Conservation (phyloP, 306 rosid genomes). For the Psophocarpus tetragonolobus region DNA sequence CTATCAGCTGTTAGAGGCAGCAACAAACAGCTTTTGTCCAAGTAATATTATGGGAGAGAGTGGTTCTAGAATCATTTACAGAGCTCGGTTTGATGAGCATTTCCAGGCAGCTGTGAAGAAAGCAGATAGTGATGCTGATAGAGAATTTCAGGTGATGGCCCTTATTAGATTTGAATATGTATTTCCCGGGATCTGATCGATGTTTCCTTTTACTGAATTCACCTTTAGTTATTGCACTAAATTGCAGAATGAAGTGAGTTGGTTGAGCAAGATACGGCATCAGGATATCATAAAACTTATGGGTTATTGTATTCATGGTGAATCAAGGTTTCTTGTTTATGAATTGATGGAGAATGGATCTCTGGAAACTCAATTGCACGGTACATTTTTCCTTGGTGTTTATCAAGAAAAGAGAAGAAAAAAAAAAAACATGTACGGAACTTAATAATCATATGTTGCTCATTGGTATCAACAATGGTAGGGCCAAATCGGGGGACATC, state of each 20-base stretch:
- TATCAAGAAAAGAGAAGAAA: background rate
- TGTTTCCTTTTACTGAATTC: slow-evolving; percentile 26
- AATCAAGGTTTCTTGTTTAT: slow-evolving; percentile 77
- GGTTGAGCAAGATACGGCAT: slow-evolving; percentile 79
- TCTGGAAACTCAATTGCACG: slow-evolving; percentile 73
- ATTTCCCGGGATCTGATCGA: slow-evolving; percentile 1
- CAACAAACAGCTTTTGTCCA: slow-evolving; percentile 67
- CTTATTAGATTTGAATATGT: slow-evolving; percentile 17
- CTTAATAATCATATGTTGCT: slow-evolving; percentile 13
- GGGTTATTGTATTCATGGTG: slow-evolving; percentile 72
- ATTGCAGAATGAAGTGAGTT: slow-evolving; percentile 85
- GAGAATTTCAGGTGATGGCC: slow-evolving; percentile 68
- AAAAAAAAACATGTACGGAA: background rate
- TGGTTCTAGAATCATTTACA: slow-evolving; percentile 61
- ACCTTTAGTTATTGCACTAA: slow-evolving; percentile 30
- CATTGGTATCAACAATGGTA: slow-evolving; percentile 35
- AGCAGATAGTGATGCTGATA: slow-evolving; percentile 64
- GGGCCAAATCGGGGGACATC: slow-evolving; percentile 71
- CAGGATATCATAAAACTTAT: slow-evolving; percentile 79
- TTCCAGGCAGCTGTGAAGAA: slow-evolving; percentile 72
- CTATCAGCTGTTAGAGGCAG: slow-evolving; percentile 71
- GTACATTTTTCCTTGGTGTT: slow-evolving; percentile 41
- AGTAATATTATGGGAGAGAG: slow-evolving; percentile 62
- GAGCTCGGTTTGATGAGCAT: slow-evolving; percentile 72
- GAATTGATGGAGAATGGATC: slow-evolving; percentile 82